Conservation (phyloP, 2,329 filamentous ascomycete species). For the Aspergillus transmontanensis region DNA sequence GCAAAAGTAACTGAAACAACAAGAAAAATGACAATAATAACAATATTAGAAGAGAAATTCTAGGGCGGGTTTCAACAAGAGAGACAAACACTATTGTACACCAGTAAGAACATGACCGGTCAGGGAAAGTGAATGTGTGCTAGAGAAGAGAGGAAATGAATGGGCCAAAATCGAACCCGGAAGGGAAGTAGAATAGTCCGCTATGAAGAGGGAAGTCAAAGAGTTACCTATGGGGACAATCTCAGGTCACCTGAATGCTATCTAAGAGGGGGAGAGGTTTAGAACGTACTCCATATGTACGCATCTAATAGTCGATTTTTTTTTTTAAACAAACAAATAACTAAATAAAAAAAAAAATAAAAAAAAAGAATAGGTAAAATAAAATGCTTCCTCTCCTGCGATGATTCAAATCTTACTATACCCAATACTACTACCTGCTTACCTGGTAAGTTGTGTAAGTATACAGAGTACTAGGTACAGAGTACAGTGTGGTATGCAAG, state of each 20-base stretch:
- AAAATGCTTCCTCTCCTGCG: neutral
- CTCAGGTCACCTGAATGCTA: neutral
- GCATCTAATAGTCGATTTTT: neutral
- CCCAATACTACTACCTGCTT: neutral
- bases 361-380: neutral
- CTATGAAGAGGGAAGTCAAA: slow-evolving; percentile 2
- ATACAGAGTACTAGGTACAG: no score
- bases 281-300: neutral
- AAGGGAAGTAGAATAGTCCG: slow-evolving; percentile 30
- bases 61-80: neutral
- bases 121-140: slow-evolving; percentile 9
- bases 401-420: neutral
- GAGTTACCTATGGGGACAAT: neutral
- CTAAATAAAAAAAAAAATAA: no score
- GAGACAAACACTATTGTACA: neutral
- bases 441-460: no score
- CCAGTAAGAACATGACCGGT: neutral
- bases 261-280: neutral
- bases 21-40: neutral
- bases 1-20: neutral
- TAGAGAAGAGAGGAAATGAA: slow-evolving; percentile 9
- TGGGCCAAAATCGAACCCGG: slow-evolving; percentile 20
- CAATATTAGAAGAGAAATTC: neutral
- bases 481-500: neutral
- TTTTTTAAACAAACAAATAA: no score